Evolutionary conservation across 495 filamentous ascomycete genomes (phyloP), one percentile per base, ranked within the genome.

Genomic region (Penicillium parvum): DNA sequence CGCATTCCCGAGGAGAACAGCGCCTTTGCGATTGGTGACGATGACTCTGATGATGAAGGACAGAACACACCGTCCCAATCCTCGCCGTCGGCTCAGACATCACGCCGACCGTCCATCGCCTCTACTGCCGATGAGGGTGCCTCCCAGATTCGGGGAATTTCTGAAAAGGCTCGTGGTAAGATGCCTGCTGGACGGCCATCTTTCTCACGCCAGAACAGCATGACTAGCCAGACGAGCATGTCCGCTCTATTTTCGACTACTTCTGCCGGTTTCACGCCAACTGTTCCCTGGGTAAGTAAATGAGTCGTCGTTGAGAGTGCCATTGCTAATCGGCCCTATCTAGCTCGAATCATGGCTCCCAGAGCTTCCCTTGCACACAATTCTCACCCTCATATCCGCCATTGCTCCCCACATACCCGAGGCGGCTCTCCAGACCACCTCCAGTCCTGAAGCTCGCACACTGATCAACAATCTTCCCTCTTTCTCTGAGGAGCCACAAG

Each of bases 311-410:
- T 17, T 21, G 18, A 8, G 25, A 35, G 15, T 23, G 11, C 3
- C 3, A 25, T 18, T 45, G 21, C 49, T 65, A 36, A 57, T 27
- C 18, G 33, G 23, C 4, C 21, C 28, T 22, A 21, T 21, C 17
- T 74, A 92, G 91, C 89, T 98, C 52, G 90, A 97, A 50, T 84
- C 79, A 21, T 99, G 94, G 94, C 79, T 97, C 18, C 85, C 90
- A 4, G 85, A 90, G 52, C 75, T 97, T 12, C 92, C 91, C 6
- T 77, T 99, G 1, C 91, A 96, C 60, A 95, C 88, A 3, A 84
- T 90, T 35, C 75, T 97, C 19, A 88, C 84, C 8, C 65, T 94
- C 32, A 88, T 95, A 43, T 78, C 72, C 2, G 66, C 72, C 16
- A 74, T 78, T 27, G 55, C 64, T 17, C 71, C 76, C 2, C 68